Conservation (phyloP, 345 rosid genomes). For the Kandelia obovata region DNA sequence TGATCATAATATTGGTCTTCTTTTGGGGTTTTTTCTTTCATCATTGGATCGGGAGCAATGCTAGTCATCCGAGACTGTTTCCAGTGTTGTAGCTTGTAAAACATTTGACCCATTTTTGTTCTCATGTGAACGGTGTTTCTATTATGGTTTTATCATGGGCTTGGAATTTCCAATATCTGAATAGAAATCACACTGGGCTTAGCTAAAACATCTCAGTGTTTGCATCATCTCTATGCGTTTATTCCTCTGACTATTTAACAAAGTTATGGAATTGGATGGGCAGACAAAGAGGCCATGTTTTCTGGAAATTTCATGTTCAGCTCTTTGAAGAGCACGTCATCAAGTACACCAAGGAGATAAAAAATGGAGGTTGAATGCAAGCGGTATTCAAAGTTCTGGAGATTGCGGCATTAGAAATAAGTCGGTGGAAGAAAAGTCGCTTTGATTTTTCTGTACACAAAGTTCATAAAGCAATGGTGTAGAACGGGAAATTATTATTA, state of each 20-base stretch:
- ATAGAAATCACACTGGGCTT: constrained; percentile 5
- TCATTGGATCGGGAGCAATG: no score
- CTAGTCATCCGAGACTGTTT: no score
- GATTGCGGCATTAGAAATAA: not conserved
- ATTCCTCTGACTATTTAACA: constrained; percentile 3
- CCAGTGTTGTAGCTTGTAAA: no score
- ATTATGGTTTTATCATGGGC: not conserved
- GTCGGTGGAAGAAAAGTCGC: not conserved
- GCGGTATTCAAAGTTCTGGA: not conserved
- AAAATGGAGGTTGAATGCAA: not conserved
- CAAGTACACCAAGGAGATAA: constrained; percentile 1
- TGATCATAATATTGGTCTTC: constrained; percentile 2
- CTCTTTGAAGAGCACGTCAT: constrained; percentile 36
- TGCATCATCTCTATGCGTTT: not conserved
- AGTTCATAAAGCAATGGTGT: not conserved
- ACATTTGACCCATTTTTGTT: not conserved
- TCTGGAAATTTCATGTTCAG: constrained; percentile 89
- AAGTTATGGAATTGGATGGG: constrained; percentile 22
- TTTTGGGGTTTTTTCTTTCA: not conserved
- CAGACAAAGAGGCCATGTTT: constrained; percentile 83
- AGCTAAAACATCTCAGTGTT: not conserved
- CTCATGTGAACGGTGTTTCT: not conserved
- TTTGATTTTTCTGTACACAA: not conserved
- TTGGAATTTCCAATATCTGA: constrained; percentile 9
- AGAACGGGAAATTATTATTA: not conserved